phyloP scores from a whole-genome alignment of 2,329 filamentous ascomycete genomes.

The Aspergillus transmontanensis region DNA sequence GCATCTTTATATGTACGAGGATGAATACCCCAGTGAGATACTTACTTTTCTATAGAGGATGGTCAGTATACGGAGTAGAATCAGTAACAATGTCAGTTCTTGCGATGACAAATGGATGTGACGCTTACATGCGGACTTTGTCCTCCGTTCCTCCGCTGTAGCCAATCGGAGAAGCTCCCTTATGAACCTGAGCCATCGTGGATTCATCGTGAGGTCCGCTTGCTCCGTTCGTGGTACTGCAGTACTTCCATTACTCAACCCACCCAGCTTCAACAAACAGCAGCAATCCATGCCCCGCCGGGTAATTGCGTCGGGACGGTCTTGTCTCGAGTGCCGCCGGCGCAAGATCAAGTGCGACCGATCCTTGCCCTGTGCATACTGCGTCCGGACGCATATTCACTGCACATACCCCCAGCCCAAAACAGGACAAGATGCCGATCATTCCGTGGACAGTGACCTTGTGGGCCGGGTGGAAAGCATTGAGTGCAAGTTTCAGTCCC shows the following conservation, averaged over 20 bases:
- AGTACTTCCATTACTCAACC: neutral
- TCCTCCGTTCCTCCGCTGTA: conserved; percentile 13
- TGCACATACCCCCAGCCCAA: conserved; percentile 32
- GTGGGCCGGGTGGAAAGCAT: conserved; percentile 13
- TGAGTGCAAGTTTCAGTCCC: conserved; percentile 7
- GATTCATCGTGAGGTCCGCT: neutral
- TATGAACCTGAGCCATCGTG: neutral
- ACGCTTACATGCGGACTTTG: conserved; percentile 5
- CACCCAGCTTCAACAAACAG: neutral
- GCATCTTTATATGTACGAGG: conserved; percentile 3
- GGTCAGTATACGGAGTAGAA: too few relatives aligned
- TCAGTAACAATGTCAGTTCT: neutral
- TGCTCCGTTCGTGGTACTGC: neutral
- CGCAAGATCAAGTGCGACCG: conserved; percentile 31
- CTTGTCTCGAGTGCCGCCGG: conserved; percentile 28
- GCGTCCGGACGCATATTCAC: conserved; percentile 35
- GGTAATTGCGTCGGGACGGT: conserved; percentile 13
- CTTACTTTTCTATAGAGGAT: neutral
- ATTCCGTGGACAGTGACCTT: neutral
- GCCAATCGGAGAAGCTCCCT: conserved; percentile 10
- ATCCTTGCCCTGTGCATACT: conserved; percentile 27
- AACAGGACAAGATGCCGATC: neutral
- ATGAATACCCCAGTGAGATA: neutral
- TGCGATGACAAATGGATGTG: neutral
- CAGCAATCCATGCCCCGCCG: conserved; percentile 11